Conservation (phyloP, 2,329 filamentous ascomycete species). For the Paracoccidioides lutzii region DNA sequence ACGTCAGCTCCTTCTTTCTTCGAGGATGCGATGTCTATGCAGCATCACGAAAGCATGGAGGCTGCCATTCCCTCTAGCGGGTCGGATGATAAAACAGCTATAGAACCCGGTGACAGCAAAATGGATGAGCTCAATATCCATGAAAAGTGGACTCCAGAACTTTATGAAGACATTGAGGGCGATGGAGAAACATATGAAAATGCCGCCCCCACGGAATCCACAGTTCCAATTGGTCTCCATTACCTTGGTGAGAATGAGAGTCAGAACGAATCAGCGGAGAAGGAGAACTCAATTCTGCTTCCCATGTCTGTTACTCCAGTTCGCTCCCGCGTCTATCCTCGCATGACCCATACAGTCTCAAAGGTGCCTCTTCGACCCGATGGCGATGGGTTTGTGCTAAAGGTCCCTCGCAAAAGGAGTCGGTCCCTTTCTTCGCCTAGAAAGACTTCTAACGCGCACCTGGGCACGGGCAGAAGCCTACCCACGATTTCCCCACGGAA, state of each 20-base stretch:
- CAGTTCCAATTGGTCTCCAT: constrained; percentile 10
- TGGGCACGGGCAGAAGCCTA: constrained; percentile 14
- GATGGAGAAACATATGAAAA: constrained; percentile 52
- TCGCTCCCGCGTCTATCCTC: constrained; percentile 34
- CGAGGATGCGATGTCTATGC: constrained; percentile 47
- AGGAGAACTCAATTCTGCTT: constrained; percentile 10
- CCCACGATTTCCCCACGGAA: constrained; percentile 18
- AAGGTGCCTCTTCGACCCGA: constrained; percentile 64
- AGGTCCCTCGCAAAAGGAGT: constrained; percentile 34
- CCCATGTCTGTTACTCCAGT: constrained; percentile 44
- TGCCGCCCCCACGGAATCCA: constrained; percentile 20
- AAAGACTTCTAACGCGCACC: constrained; percentile 21
- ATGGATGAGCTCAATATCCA: constrained; percentile 1
- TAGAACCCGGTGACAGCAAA: constrained; percentile 13
- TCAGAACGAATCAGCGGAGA: constrained; percentile 13
- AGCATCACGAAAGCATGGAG: constrained; percentile 21
- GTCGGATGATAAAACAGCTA: constrained; percentile 21
- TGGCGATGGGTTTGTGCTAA: constrained; percentile 37
- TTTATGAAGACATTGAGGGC: constrained; percentile 7
- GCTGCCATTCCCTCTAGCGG: constrained; percentile 22
- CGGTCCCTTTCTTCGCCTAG: constrained; percentile 39
- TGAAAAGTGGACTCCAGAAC: constrained; percentile 9
- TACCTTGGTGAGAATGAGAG: constrained; percentile 13
- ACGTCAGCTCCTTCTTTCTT: constrained; percentile 41
- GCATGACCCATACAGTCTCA: constrained; percentile 57